A percentile compares a stretch with the other conserved stretches of the same genome.
Conservation (phyloP, 805 yeast genomes). For the Limtongia smithiae region DNA sequence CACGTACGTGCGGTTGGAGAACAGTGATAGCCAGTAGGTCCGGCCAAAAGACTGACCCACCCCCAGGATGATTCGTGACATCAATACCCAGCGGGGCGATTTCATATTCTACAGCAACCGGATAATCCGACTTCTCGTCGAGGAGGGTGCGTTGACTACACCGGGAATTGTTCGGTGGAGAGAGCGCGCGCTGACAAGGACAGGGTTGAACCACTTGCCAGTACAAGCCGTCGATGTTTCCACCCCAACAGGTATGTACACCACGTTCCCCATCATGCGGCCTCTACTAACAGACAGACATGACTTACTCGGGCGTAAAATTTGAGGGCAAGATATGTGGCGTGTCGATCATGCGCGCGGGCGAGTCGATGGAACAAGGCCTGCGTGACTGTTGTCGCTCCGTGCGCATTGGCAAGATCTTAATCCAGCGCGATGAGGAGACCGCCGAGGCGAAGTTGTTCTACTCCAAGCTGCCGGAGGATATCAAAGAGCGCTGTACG, state of each 20-base stretch:
- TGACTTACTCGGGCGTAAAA: constrained; percentile 66
- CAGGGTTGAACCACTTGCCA: constrained; percentile 81
- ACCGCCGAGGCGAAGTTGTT: constrained; percentile 89
- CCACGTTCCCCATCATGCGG: not conserved
- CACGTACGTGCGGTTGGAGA: too few species aligned
- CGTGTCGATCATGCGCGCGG: constrained; percentile 96
- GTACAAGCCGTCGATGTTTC: constrained; percentile 63
- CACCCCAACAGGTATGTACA: constrained; percentile 66
- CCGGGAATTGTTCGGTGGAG: not conserved
- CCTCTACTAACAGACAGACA: constrained; percentile 46
- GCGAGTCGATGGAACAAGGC: constrained; percentile 99
- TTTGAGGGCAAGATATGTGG: constrained; percentile 95
- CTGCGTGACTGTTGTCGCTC: constrained; percentile 95
- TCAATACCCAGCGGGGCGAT: constrained; percentile 77
- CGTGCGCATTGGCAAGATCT: constrained; percentile 92
- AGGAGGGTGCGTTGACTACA: constrained; percentile 51
- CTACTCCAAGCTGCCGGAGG: constrained; percentile 92
- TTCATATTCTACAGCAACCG: constrained; percentile 94
- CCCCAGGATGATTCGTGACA: constrained; percentile 81
- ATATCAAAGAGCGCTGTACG: constrained; percentile 68
- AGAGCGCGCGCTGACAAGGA: not conserved
- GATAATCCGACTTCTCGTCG: constrained; percentile 88
- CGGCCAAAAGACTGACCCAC: too few species aligned
- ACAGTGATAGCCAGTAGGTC: too few species aligned
- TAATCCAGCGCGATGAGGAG: constrained; percentile 97